Evolutionary conservation across 768 basidiomycete genomes (phyloP).

Genomic region (Suillus occidentalis): DNA sequence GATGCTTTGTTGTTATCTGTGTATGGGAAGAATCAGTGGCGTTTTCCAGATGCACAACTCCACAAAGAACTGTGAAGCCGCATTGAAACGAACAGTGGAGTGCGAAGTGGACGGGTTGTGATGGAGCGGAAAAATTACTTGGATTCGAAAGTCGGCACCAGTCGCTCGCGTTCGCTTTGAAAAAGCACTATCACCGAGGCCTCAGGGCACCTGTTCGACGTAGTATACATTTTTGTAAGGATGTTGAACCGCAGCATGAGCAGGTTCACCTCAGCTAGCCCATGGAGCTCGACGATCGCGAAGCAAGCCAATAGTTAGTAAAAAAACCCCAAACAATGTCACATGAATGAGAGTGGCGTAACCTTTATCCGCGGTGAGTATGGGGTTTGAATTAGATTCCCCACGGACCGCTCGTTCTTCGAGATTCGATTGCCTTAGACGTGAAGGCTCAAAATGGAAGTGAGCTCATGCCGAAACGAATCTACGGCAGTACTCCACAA

Average conservation of each 20-base stretch:
- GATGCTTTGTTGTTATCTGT: too few species aligned
- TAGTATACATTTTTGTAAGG: not conserved
- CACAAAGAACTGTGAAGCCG: not conserved
- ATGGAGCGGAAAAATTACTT: not conserved
- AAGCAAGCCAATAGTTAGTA: not conserved
- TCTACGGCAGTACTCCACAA: not conserved
- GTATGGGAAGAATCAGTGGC: not conserved
- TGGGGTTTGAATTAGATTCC: not conserved
- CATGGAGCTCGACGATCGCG: not conserved
- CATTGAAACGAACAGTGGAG: not conserved
- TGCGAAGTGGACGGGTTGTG: not conserved
- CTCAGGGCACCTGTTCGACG: not conserved
- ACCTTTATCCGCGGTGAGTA: not conserved
- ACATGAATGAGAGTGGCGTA: not conserved
- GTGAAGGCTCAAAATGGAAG: not conserved
- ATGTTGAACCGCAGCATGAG: not conserved
- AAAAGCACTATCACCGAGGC: not conserved
- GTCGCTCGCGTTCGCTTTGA: not conserved
- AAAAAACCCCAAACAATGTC: not conserved
- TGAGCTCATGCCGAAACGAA: not conserved
- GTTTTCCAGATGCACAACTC: not conserved
- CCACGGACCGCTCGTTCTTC: not conserved
- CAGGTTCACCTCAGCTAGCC: not conserved
- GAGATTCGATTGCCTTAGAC: not conserved
- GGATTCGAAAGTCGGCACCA: not conserved